Evolutionary conservation across 2,329 filamentous ascomycete genomes (phyloP).

Genomic region (Nemania sp.): DNA sequence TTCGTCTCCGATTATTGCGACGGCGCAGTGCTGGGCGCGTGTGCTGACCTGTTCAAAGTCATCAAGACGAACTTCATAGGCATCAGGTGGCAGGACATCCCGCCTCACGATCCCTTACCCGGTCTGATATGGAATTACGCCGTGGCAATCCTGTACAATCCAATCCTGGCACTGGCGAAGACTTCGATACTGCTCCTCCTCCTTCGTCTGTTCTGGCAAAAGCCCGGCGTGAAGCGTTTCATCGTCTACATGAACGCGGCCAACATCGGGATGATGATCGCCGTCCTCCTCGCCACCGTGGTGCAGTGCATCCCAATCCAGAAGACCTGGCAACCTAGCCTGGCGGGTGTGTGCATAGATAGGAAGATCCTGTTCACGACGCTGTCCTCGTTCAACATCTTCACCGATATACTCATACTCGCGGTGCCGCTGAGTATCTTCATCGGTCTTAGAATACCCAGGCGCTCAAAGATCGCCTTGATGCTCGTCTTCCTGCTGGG

Average conservation of each 20-base stretch:
- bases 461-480: conserved; percentile 45
- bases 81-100: conserved; percentile 28
- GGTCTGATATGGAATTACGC: conserved; percentile 43
- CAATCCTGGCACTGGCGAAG: conserved; percentile 51
- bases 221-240: conserved; percentile 40
- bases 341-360: conserved; percentile 41
- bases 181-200: conserved; percentile 52
- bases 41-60: conserved; percentile 22
- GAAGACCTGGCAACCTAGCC: conserved; percentile 39
- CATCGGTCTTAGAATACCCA: conserved; percentile 45
- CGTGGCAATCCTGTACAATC: conserved; percentile 50
- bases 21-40: neutral
- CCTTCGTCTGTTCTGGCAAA: conserved; percentile 47
- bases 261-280: conserved; percentile 37
- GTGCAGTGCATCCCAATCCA: conserved; percentile 48
- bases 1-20: conserved; percentile 17
- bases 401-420: conserved; percentile 48
- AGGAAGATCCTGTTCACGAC: conserved; percentile 41
- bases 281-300: conserved; percentile 42
- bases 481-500: conserved; percentile 48
- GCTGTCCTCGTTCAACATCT: conserved; percentile 45
- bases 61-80: conserved; percentile 35
- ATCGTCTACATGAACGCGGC: conserved; percentile 42
- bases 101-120: conserved; percentile 29
- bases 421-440: conserved; percentile 49